Percentiles rank a stretch among this genome's conserved stretches.
These are phyloP conservation scores for Plasmodium gonderi DNA, from an alignment of 169 alveolate species.

Conservation along the genomic window DNA sequence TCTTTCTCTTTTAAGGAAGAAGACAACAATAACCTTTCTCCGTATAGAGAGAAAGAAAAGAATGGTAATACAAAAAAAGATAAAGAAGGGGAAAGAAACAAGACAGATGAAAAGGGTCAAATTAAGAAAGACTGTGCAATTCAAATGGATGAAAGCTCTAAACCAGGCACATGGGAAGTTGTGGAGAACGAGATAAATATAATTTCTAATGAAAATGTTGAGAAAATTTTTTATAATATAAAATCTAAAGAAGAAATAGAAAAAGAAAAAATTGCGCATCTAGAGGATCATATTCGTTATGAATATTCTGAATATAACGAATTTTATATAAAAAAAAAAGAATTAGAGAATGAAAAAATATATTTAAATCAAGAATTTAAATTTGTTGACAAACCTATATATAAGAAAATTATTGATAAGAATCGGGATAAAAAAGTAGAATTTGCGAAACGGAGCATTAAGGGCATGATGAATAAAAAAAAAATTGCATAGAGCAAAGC, in stretches of 20 bases:
- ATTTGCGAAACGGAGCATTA: slow-evolving; percentile 55
- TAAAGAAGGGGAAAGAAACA: neutral
- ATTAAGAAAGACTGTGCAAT: neutral
- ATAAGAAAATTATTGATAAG: slow-evolving; percentile 53
- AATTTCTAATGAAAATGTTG: slow-evolving; percentile 50
- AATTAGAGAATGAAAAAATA: slow-evolving; percentile 59
- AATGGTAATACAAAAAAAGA: neutral
- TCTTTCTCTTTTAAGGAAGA: neutral
- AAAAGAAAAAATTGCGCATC: slow-evolving; percentile 14
- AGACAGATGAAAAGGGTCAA: neutral
- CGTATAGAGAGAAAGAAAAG: neutral
- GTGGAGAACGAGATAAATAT: slow-evolving; percentile 29
- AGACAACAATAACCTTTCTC: neutral
- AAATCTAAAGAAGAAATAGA: slow-evolving; percentile 57
- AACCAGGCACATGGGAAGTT: slow-evolving; percentile 64
- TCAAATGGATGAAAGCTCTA: slow-evolving; percentile 12
- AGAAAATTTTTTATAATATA: slow-evolving; percentile 52
- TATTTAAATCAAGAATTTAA: slow-evolving; percentile 63
- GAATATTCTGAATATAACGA: slow-evolving; percentile 59
- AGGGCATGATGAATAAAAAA: slow-evolving; percentile 38
- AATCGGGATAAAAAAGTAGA: slow-evolving; percentile 47
- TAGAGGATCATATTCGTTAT: slow-evolving; percentile 34
- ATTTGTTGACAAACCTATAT: slow-evolving; percentile 65
- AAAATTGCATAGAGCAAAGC: slow-evolving; percentile 1
- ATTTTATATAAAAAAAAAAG: slow-evolving; percentile 67